A percentile compares a stretch with the other conserved stretches of the same genome.
Evolutionary conservation across 2,329 filamentous ascomycete genomes (phyloP).

Genomic region (Shiraia sp.): DNA sequence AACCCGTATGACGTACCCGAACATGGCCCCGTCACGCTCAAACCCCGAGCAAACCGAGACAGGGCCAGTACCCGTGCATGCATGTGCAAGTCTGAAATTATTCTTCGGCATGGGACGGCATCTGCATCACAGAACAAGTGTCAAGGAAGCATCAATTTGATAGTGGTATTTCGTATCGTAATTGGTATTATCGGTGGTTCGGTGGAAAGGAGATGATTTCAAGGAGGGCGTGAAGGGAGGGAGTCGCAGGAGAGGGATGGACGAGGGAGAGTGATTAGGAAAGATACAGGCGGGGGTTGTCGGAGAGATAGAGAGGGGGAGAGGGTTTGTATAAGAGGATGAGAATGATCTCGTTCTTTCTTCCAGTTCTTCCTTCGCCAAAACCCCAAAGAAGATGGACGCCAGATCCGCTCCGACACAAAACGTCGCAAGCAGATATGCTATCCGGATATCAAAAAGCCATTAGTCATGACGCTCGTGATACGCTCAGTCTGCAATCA

Average conservation of each 20-base stretch:
- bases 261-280: conserved; percentile 23
- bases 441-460: conserved; percentile 45
- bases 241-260: conserved; percentile 9
- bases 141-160: not conserved
- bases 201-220: conserved; percentile 11
- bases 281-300: conserved; percentile 12
- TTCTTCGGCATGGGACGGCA: too few relatives aligned
- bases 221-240: conserved; percentile 12
- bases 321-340: conserved; percentile 9
- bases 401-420: conserved; percentile 28
- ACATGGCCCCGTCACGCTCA: too few relatives aligned
- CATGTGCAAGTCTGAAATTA: too few relatives aligned
- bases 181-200: conserved; percentile 13
- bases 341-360: conserved; percentile 16
- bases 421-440: conserved; percentile 33
- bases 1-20: too few relatives aligned
- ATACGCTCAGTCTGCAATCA: conserved; percentile 45
- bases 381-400: conserved; percentile 26
- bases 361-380: conserved; percentile 21
- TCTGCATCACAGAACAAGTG: not conserved
- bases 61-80: too few relatives aligned
- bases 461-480: conserved; percentile 49
- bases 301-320: conserved; percentile 7
- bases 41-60: too few relatives aligned
- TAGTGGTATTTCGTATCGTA: not conserved